phyloP scores from a whole-genome alignment of 441 rosid species.

The Melianthus villosus region DNA sequence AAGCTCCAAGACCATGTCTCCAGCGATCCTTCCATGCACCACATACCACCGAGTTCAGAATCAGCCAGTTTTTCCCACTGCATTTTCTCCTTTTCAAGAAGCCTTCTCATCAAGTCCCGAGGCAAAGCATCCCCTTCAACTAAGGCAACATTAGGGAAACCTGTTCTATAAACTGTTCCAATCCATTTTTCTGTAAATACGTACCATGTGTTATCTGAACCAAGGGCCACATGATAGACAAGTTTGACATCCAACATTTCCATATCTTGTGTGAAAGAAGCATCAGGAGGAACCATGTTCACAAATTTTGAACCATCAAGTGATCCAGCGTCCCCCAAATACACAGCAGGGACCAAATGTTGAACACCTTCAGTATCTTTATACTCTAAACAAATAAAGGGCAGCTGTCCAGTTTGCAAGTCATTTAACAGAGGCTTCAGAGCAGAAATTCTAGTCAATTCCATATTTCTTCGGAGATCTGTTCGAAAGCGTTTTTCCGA shows the following conservation, averaged over 20 bases:
- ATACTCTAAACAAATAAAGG: constrained; percentile 67
- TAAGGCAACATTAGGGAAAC: constrained; percentile 66
- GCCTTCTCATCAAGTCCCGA: constrained; percentile 45
- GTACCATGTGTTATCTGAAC: constrained; percentile 93
- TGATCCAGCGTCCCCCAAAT: constrained; percentile 50
- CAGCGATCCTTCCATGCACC: constrained; percentile 70
- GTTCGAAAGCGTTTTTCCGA: constrained; percentile 51
- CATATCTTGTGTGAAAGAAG: constrained; percentile 22
- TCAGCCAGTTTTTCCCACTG: constrained; percentile 67
- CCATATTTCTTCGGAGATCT: constrained; percentile 45
- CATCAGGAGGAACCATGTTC: constrained; percentile 22
- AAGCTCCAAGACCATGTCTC: constrained; percentile 97
- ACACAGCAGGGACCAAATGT: constrained; percentile 61
- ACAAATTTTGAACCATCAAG: constrained; percentile 33
- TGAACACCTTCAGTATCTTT: constrained; percentile 63
- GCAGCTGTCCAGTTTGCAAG: constrained; percentile 50
- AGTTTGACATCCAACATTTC: constrained; percentile 24
- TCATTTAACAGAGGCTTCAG: constrained; percentile 46
- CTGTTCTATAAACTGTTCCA: constrained; percentile 48
- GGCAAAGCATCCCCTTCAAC: constrained; percentile 60
- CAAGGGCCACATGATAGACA: constrained; percentile 62
- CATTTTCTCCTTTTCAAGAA: constrained; percentile 44
- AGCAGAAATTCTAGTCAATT: constrained; percentile 41
- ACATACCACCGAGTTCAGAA: constrained; percentile 62
- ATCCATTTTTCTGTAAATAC: constrained; percentile 80